Percentiles rank a stretch among this genome's conserved stretches.
Conservation (phyloP, 495 filamentous ascomycete genomes). For the Tuber brumale region DNA sequence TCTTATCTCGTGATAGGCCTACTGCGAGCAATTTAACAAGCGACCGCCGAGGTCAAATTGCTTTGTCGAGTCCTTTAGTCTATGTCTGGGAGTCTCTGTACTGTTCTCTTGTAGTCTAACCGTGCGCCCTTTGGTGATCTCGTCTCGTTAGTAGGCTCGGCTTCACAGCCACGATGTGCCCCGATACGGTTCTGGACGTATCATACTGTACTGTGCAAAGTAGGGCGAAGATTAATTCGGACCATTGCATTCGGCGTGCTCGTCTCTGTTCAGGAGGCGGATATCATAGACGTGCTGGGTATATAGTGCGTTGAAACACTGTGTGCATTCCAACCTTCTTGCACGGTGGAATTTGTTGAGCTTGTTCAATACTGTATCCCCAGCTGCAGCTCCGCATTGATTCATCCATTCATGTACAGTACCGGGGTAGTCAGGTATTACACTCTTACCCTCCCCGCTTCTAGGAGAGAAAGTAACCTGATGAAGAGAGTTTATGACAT, state of each 20-base stretch:
- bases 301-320: not conserved
- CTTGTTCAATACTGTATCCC: not conserved
- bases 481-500: not conserved
- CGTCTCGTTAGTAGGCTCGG: not conserved
- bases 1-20: not conserved
- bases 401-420: not conserved
- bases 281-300: not conserved
- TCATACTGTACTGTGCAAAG: not conserved
- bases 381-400: not conserved
- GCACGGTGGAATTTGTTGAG: not conserved
- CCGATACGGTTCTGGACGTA: not conserved
- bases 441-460: not conserved
- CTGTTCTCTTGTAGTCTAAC: too few species aligned
- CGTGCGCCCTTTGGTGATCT: not conserved
- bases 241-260: not conserved
- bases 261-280: not conserved
- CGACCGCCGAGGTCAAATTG: not conserved
- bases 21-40: not conserved
- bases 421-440: not conserved
- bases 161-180: not conserved
- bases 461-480: not conserved
- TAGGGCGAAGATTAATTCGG: not conserved
- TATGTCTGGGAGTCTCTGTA: too few species aligned
- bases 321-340: not conserved
- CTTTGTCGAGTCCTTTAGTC: not conserved